phyloP scores from a whole-genome alignment of 78 protist species.

The Dictyostelium purpureum region DNA sequence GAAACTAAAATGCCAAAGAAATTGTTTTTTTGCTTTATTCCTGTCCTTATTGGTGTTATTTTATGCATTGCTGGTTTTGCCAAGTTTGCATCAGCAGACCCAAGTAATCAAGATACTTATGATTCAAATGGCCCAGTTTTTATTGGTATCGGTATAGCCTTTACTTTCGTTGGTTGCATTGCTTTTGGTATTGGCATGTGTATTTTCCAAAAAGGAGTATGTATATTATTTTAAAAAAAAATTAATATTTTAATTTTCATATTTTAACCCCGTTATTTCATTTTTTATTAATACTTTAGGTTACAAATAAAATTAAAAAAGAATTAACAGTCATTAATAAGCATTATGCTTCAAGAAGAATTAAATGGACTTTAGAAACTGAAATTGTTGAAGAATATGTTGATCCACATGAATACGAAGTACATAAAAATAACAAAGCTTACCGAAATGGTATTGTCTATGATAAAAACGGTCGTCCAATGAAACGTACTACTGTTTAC shows the following conservation, averaged over 20 bases:
- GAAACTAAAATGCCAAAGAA: neutral
- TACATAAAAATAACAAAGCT: neutral
- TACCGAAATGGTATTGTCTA: neutral
- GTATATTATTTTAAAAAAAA: too few relatives aligned
- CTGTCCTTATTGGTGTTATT: neutral
- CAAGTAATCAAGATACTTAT: too few relatives aligned
- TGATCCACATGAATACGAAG: neutral
- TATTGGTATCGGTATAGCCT: too few relatives aligned
- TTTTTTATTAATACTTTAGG: too few relatives aligned
- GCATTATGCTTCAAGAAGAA: neutral
- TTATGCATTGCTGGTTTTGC: neutral
- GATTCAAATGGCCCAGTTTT: too few relatives aligned
- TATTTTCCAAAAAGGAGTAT: too few relatives aligned
- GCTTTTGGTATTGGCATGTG: too few relatives aligned
- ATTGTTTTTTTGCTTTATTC: neutral
- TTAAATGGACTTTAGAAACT: neutral
- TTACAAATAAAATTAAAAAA: neutral
- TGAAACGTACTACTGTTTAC: neutral
- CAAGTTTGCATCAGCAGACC: too few relatives aligned
- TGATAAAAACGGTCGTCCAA: neutral
- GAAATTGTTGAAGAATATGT: neutral
- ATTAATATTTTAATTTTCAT: too few relatives aligned
- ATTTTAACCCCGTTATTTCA: too few relatives aligned
- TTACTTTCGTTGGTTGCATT: too few relatives aligned
- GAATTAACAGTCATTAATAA: neutral